These are phyloP conservation scores for Colletotrichum sp. DNA, from an alignment of 2,329 filamentous ascomycete genomes.

Conservation along the genomic window DNA sequence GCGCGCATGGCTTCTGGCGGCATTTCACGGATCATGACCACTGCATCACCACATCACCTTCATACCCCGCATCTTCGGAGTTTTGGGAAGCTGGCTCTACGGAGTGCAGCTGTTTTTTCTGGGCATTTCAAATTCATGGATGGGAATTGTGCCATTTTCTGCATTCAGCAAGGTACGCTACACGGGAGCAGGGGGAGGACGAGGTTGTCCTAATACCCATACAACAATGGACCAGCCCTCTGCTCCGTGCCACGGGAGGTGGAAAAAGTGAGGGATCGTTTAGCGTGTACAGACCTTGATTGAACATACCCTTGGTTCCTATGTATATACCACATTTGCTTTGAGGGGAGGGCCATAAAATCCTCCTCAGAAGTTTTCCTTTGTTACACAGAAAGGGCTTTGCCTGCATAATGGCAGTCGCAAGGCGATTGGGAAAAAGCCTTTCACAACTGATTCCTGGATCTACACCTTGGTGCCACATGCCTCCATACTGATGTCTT, in stretches of 20 bases:
- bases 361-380: background rate
- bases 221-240: background rate
- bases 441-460: background rate
- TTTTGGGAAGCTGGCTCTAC: conserved; percentile 20
- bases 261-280: background rate
- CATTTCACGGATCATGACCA: conserved; percentile 24
- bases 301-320: conserved; percentile 17
- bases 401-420: background rate
- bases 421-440: background rate
- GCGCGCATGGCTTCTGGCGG: conserved; percentile 13
- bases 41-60: conserved; percentile 21
- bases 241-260: background rate
- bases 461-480: background rate
- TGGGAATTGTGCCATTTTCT: conserved; percentile 16
- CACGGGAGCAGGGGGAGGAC: background rate
- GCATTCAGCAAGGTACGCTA: conserved; percentile 4
- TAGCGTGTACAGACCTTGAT: conserved; percentile 8
- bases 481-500: background rate
- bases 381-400: background rate
- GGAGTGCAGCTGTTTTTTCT: conserved; percentile 18
- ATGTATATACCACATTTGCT: conserved; percentile 13
- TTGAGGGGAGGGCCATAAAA: background rate
- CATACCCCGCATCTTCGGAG: conserved; percentile 23
- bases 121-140: conserved; percentile 8
- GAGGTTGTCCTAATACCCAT: background rate